phyloP scores from a whole-genome alignment of 2,329 filamentous ascomycete genomes.

The Aspergillus tanneri region DNA sequence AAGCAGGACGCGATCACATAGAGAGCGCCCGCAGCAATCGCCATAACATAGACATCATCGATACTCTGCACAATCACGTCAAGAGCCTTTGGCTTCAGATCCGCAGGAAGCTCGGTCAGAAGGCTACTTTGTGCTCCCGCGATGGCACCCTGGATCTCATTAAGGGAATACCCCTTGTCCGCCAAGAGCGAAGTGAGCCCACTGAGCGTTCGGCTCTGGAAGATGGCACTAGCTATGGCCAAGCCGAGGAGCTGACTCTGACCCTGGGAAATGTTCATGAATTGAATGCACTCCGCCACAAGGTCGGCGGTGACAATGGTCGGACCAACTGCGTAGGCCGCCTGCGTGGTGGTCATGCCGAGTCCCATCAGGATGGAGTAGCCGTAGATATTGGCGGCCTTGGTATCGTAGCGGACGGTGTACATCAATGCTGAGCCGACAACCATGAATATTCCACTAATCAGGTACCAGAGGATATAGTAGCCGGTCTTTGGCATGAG shows the following conservation, averaged over 20 bases:
- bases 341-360: constrained; percentile 27
- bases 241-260: neutral
- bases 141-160: neutral
- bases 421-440: constrained; percentile 14
- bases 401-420: constrained; percentile 14
- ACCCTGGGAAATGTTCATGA: neutral
- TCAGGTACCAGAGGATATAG: constrained; percentile 30
- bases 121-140: neutral
- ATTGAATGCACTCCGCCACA: neutral
- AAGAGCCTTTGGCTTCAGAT: neutral
- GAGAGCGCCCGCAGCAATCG: neutral
- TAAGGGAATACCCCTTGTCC: neutral
- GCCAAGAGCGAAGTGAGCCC: neutral
- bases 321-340: constrained; percentile 6
- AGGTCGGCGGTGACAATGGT: neutral
- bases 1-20: neutral
- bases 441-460: constrained; percentile 23
- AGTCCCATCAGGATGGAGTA: constrained; percentile 42
- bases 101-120: neutral
- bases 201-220: neutral
- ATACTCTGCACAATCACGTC: neutral
- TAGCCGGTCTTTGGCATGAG: constrained; percentile 26
- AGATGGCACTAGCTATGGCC: neutral
- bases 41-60: neutral
- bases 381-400: constrained; percentile 26